Base-by-base conservation (phyloP, 2,329 filamentous ascomycete species). In the Pseudogymnoascus sp. region DNA sequence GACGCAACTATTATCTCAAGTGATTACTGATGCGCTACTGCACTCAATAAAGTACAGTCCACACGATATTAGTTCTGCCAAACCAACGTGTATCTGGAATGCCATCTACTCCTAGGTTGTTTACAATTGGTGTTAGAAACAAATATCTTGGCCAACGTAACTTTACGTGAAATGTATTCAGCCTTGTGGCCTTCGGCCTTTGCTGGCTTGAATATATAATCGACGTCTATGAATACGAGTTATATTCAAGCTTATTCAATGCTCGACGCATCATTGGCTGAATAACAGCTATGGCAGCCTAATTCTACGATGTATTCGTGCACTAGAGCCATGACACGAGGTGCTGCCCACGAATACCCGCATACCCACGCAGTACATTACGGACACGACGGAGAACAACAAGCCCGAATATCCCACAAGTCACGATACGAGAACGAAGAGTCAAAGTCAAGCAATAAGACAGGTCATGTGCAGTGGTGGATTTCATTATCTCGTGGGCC, bases 401-500 rank as follows among this genome's bases (percentile, higher is more conserved):
- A 44, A 11, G 19, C 17, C 40, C 40, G 10, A 3, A 11, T 10
- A 44, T 3, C 2, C 1, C 17, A 26, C 42, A 23, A 21, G 13
- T 26, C 42, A 47, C 42, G 13, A 47, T 23, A 44, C 19, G 40
- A 44, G 17, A 1, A 42, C n/a, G n/a, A 42, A 42, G n/a, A 42
- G 11, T 47, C 42, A 47, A 21, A 3, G 21, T 21, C 11, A 47
- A n/a, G 21, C 42, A 47, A n/a, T 5, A 47, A 26, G 21, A 47
- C 19, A 9, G 21, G 42, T n/a, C 33, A 36, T 60, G 53, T 62
- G 31, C 61, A 35, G 35, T 64, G 60, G 63, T 65, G 61, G 64
- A 63, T 60, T 66, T 65, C 63, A 66, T 66, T 66, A 63, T 63
- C 60, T 64, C 53, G 57, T 60, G 28, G 47, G 61, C 47, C 62